Base-by-base conservation (phyloP, 2,329 filamentous ascomycete species). In the Cladosporium sp. region DNA sequence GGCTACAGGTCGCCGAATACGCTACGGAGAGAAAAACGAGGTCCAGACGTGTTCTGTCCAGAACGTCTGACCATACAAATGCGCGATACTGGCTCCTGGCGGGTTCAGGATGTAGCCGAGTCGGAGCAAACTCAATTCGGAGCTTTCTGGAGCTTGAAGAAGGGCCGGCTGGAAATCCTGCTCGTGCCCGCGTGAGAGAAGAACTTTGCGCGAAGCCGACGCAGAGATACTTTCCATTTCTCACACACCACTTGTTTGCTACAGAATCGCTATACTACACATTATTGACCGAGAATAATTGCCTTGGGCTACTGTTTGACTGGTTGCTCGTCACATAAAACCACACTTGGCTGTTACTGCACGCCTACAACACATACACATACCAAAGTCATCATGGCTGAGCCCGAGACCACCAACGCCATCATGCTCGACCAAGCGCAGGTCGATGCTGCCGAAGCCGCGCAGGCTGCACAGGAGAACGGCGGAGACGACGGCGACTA, bases 401-500 rank as follows among this genome's bases (percentile, higher is more conserved):
- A 56, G 36, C 54, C 34, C 34, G 54, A 56, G 54, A 49, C 19
- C 34, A 56, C 28, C 28, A 51, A 34, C 37, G 63, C 57, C 28
- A 63, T 62, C 42, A 61, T 62, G 58, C 59, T 65, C 42, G 69
- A 70, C 52, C 47, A 64, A 51, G 63, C 64, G 20, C 59, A 68
- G 60, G 64, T 70, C 36, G 64, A 71, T 39, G 67, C 61, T 11
- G 65, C 66, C 17, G 65, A 61, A 22, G 63, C 60, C 22, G 63
- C 54, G 3, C 14, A 30, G 14, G 54, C 37, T 63, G 61, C 63
- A 19, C 61, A 69, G 57, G 64, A 70, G 14, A 65, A 70, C 43
- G 66, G 59, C 19, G 65, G 65, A 34, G 65, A 60, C 19, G 62
- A 61, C 14, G 62, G 64, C 37, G 66, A 68, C 7, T 70, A 70